A percentile compares a stretch with the other conserved stretches of the same genome.
Evolutionary conservation across 192 early-diverging fungal genomes (phyloP).

Genomic region (Mortierella alpina): DNA sequence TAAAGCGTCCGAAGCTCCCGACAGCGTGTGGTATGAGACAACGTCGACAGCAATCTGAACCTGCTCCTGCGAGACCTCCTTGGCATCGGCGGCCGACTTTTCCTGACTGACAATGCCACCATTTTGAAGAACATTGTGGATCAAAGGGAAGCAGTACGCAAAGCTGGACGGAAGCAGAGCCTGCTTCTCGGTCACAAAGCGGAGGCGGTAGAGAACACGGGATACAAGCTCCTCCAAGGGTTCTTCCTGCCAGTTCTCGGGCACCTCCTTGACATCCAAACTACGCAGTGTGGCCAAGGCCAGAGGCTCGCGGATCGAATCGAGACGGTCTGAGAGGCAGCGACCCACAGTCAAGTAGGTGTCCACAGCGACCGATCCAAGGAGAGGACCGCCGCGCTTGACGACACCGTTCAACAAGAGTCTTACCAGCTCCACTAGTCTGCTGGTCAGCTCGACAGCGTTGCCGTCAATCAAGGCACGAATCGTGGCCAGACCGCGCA

Average conservation of each 20-base stretch:
- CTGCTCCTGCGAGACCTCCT: slow-evolving; percentile 69
- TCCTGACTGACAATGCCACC: slow-evolving; percentile 67
- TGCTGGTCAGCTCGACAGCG: slow-evolving; percentile 60
- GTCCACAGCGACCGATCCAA: slow-evolving; percentile 67
- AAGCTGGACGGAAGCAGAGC: slow-evolving; percentile 72
- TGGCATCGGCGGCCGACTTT: slow-evolving; percentile 54
- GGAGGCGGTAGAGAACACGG: slow-evolving; percentile 75
- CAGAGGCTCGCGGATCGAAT: slow-evolving; percentile 54
- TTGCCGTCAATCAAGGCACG: slow-evolving; percentile 73
- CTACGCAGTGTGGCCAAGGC: slow-evolving; percentile 63
- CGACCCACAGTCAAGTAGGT: slow-evolving; percentile 65
- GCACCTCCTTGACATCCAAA: slow-evolving; percentile 57
- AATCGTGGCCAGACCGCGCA: slow-evolving; percentile 73
- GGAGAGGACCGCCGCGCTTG: slow-evolving; percentile 63
- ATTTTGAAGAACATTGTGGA: slow-evolving; percentile 69
- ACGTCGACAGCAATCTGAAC: slow-evolving; percentile 74
- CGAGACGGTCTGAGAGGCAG: slow-evolving; percentile 56
- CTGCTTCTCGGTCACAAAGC: slow-evolving; percentile 66
- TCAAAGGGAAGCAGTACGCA: slow-evolving; percentile 73
- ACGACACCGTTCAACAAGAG: slow-evolving; percentile 64
- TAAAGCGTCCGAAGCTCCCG: slow-evolving; percentile 61
- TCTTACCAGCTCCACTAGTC: slow-evolving; percentile 68
- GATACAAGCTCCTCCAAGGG: slow-evolving; percentile 61
- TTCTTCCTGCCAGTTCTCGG: slow-evolving; percentile 60
- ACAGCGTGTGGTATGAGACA: slow-evolving; percentile 68